phyloP scores from a whole-genome alignment of 2,329 filamentous ascomycete species.

The Penicillium verrucosum region DNA sequence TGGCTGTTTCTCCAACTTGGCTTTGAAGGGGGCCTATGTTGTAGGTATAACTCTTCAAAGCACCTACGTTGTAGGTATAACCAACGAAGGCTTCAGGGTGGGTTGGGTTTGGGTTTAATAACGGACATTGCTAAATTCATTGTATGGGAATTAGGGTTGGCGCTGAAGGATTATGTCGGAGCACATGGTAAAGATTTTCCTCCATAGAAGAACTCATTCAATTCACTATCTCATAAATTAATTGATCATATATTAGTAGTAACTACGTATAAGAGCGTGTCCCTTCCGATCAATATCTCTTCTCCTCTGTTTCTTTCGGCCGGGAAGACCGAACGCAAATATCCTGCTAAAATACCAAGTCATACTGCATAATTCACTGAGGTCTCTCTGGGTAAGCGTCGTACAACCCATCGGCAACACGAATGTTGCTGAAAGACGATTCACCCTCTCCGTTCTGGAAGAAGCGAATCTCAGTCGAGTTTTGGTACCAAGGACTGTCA shows the following conservation, averaged over 20 bases:
- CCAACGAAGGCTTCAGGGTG: not conserved
- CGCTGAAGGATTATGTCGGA: not conserved
- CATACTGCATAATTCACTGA: not conserved
- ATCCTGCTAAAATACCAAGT: too few species aligned
- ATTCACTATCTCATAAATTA: not conserved
- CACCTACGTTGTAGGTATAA: not conserved
- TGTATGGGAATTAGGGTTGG: not conserved
- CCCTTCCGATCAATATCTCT: not conserved
- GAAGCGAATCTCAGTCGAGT: not conserved
- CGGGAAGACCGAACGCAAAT: rapidly evolving
- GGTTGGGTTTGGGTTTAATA: not conserved
- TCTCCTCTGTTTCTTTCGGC: not conserved
- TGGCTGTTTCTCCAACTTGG: not conserved
- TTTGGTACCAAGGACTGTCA: not conserved
- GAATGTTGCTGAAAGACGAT: not conserved
- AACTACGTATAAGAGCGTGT: not conserved
- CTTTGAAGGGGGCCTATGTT: too few species aligned
- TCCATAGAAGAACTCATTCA: not conserved
- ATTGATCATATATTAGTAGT: not conserved
- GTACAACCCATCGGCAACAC: not conserved
- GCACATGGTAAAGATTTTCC: not conserved
- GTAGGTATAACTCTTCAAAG: too few species aligned
- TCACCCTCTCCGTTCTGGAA: not conserved
- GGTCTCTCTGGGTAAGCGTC: not conserved
- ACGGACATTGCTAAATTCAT: not conserved